phyloP scores from a whole-genome alignment of 495 filamentous ascomycete genomes.

The Podospora sp. region DNA sequence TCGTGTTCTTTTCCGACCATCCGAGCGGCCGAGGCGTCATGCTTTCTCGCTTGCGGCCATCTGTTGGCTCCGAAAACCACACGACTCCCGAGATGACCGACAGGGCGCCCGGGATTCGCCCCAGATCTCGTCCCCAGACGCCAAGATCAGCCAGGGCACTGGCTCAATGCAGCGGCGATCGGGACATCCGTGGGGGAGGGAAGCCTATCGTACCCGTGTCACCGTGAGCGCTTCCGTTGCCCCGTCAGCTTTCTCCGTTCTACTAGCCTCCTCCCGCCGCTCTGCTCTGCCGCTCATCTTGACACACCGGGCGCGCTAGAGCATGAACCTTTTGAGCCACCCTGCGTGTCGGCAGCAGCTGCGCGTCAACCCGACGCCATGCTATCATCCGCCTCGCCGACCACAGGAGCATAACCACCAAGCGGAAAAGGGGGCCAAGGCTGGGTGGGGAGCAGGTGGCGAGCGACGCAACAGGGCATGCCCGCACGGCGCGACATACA shows the following conservation, averaged over 20 bases:
- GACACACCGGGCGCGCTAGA: constrained; percentile 2
- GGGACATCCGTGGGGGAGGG: constrained; percentile 26
- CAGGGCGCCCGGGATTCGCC: constrained; percentile 5
- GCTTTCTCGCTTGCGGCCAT: constrained; percentile 17
- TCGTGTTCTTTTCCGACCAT: constrained; percentile 8
- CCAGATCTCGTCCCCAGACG: constrained; percentile 16
- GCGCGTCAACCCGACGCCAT: not conserved
- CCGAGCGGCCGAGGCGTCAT: constrained; percentile 15
- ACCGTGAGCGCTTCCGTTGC: constrained; percentile 17
- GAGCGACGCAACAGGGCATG: constrained; percentile 4
- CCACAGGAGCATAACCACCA: not conserved
- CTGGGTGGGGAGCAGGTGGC: not conserved
- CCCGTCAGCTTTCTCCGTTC: constrained; percentile 2
- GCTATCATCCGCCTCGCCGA: not conserved
- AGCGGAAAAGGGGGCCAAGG: not conserved
- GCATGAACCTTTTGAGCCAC: constrained; percentile 2
- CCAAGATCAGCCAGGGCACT: constrained; percentile 16
- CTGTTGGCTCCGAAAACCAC: constrained; percentile 15
- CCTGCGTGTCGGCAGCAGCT: not conserved
- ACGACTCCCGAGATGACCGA: constrained; percentile 21
- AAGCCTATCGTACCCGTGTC: constrained; percentile 32
- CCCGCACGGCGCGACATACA: constrained; percentile 14
- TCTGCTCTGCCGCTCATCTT: constrained; percentile 3
- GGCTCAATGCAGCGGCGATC: constrained; percentile 26
- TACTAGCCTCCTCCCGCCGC: not conserved